phyloP scores from a whole-genome alignment of 2,329 filamentous ascomycete species.

The Pestalotiopsis fici region DNA sequence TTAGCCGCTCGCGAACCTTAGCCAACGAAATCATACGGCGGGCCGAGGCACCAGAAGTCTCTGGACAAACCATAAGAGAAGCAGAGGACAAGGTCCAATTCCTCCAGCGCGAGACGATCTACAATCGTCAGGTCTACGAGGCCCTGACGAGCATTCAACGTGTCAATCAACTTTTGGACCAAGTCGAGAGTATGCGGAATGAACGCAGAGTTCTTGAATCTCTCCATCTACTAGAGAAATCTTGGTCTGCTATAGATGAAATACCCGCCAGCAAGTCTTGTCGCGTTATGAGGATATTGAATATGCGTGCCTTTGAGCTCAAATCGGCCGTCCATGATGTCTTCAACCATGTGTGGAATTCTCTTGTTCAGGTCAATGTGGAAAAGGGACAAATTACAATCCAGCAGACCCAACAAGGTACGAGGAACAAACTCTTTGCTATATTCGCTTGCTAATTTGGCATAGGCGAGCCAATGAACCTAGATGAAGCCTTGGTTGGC shows the following conservation, averaged over 20 bases:
- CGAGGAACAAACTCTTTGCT: slow-evolving; percentile 11
- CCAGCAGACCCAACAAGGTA: slow-evolving; percentile 51
- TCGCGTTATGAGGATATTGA: slow-evolving; percentile 65
- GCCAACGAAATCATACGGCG: slow-evolving; percentile 80
- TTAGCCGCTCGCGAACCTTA: slow-evolving; percentile 75
- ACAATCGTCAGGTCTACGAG: slow-evolving; percentile 56
- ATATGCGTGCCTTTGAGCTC: slow-evolving; percentile 65
- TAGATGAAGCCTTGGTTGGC: slow-evolving; percentile 55
- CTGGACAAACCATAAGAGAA: slow-evolving; percentile 53
- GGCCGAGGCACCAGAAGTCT: slow-evolving; percentile 63
- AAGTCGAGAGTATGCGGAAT: slow-evolving; percentile 59
- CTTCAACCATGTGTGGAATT: slow-evolving; percentile 71
- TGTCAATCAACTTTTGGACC: slow-evolving; percentile 62
- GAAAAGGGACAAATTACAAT: slow-evolving; percentile 58
- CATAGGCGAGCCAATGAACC: slow-evolving; percentile 52
- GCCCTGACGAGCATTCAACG: slow-evolving; percentile 53
- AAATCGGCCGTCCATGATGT: slow-evolving; percentile 66
- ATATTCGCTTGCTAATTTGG: slow-evolving; percentile 15
- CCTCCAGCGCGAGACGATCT: slow-evolving; percentile 57
- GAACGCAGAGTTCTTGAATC: slow-evolving; percentile 59
- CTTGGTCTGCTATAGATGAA: slow-evolving; percentile 57
- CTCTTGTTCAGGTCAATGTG: slow-evolving; percentile 64
- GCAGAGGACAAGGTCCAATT: slow-evolving; percentile 58
- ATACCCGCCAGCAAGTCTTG: slow-evolving; percentile 64
- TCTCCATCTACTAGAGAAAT: slow-evolving; percentile 56